Evolutionary conservation across 208 protist species (phyloP).

Genomic region (Naegleria fowleri): DNA sequence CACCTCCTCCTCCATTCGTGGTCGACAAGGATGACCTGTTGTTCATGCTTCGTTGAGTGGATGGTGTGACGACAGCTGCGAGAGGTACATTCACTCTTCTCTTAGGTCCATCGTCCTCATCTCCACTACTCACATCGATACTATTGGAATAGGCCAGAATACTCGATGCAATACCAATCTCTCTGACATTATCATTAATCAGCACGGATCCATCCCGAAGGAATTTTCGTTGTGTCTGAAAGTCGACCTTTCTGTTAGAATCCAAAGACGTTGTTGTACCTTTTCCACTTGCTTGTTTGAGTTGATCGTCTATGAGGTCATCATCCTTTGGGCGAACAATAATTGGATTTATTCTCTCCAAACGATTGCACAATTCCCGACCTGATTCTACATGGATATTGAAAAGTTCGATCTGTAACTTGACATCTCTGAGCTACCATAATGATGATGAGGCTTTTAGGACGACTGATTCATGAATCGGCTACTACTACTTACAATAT

Average conservation of each 20-base stretch:
- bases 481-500: neutral
- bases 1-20: too few species aligned
- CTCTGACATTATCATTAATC: neutral
- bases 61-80: neutral
- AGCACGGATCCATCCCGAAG: neutral
- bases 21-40: neutral
- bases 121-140: neutral
- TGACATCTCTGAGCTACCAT: neutral
- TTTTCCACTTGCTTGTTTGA: neutral
- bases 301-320: neutral
- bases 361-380: neutral
- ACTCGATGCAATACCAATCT: neutral
- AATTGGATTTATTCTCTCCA: conserved; percentile 8
- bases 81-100: neutral
- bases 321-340: neutral
- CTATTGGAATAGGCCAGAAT: neutral
- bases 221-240: neutral
- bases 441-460: too few species aligned
- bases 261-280: too few species aligned
- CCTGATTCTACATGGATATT: neutral
- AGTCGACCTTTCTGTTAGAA: too few species aligned
- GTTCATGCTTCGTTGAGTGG: neutral
- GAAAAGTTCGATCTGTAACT: conserved; percentile 25
- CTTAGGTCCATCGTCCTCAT: neutral
- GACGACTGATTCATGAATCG: too few species aligned